Conservation (phyloP, 2,329 filamentous ascomycete genomes). For the Pseudocercospora crystallina region DNA sequence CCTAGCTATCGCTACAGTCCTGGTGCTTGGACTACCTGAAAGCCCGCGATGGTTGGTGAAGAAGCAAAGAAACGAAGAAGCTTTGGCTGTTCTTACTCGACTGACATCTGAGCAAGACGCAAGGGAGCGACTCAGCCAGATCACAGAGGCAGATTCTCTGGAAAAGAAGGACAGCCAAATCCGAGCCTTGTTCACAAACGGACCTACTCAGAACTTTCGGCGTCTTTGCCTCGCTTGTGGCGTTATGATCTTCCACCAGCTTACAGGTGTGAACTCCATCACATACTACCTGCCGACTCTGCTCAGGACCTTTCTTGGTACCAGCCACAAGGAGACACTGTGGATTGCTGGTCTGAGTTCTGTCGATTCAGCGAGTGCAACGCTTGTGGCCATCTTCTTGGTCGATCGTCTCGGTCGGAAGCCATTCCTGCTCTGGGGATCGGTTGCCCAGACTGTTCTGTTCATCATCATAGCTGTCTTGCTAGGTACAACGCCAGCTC, state of each 20-base stretch:
- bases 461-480: conserved; percentile 11
- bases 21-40: conserved; percentile 54
- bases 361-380: conserved; percentile 9
- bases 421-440: conserved; percentile 13
- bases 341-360: conserved; percentile 15
- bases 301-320: conserved; percentile 8
- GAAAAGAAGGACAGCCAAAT: conserved; percentile 41
- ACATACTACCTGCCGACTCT: conserved; percentile 13
- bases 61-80: conserved; percentile 28
- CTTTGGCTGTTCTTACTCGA: conserved; percentile 44
- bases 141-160: conserved; percentile 7
- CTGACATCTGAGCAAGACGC: conserved; percentile 48
- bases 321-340: conserved; percentile 7
- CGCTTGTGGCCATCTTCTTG: conserved; percentile 8
- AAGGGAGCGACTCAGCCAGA: conserved; percentile 47
- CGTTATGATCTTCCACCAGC: conserved; percentile 12
- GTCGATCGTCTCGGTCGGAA: conserved; percentile 10
- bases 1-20: conserved; percentile 24
- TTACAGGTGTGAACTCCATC: conserved; percentile 11
- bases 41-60: conserved; percentile 28
- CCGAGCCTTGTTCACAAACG: conserved; percentile 58
- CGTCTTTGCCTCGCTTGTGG: conserved; percentile 34
- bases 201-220: conserved; percentile 65
- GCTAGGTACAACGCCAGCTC: conserved; percentile 3
- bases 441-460: conserved; percentile 4